phyloP scores from a whole-genome alignment of 1,284 basidiomycete species.

The Fomitopsis schrenkii region DNA sequence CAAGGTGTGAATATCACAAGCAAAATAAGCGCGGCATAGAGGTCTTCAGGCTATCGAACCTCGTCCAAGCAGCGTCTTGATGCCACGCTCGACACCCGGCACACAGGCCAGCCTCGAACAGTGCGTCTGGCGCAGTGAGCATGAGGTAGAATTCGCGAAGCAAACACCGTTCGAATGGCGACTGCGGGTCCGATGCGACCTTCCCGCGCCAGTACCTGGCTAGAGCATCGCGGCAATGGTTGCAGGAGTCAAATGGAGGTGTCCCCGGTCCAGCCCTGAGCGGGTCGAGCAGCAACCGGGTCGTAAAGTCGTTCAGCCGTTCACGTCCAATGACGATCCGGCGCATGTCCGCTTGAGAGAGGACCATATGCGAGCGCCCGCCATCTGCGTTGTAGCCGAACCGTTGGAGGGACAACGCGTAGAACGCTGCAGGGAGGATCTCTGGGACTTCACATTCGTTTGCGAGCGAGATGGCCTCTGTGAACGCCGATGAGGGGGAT shows the following conservation, averaged over 20 bases:
- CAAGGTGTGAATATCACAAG: not conserved
- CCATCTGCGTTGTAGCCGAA: conserved; percentile 27
- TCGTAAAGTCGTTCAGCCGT: conserved; percentile 20
- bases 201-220: conserved; percentile 5
- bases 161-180: conserved; percentile 8
- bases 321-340: conserved; percentile 30
- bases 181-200: conserved; percentile 2
- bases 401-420: conserved; percentile 27
- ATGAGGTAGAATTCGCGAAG: conserved; percentile 5
- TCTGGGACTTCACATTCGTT: conserved; percentile 9
- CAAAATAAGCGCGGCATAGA: conserved; percentile 6
- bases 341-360: conserved; percentile 27
- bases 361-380: conserved; percentile 25
- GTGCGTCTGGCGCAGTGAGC: not conserved
- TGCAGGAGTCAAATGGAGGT: conserved; percentile 5
- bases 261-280: not conserved
- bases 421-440: conserved; percentile 11
- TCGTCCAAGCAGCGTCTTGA: not conserved
- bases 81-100: conserved; percentile 6
- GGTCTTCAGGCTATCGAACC: conserved; percentile 3
- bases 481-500: not conserved
- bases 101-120: conserved; percentile 4
- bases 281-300: conserved; percentile 4
- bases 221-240: conserved; percentile 4
- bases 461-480: conserved; percentile 15